Percentiles rank a stretch among this genome's conserved stretches.
phyloP scores from a whole-genome alignment of 805 yeast species.

The Huiozyma naganishii region DNA sequence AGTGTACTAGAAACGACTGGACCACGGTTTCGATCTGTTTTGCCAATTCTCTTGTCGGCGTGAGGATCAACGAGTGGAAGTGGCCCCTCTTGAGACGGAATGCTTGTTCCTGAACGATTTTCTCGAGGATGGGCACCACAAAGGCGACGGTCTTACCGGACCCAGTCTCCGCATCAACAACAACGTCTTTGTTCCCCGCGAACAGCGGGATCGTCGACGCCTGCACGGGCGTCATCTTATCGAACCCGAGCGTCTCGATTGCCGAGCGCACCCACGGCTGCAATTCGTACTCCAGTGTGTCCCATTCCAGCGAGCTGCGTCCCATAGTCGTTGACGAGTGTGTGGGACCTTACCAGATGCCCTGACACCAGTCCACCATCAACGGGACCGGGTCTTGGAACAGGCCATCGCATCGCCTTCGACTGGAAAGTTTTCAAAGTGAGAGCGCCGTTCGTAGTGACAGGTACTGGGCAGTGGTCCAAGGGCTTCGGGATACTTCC shows the following conservation, averaged over 20 bases:
- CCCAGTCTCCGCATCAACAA: slow-evolving; percentile 95
- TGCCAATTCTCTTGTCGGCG: slow-evolving; percentile 61
- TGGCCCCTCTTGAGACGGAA: slow-evolving; percentile 44
- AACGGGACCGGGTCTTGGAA: neutral
- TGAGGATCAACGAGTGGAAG: slow-evolving; percentile 58
- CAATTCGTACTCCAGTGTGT: slow-evolving; percentile 38
- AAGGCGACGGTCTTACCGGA: slow-evolving; percentile 97
- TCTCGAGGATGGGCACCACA: slow-evolving; percentile 71
- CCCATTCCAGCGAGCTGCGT: slow-evolving; percentile 55
- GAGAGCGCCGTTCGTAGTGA: too few species aligned
- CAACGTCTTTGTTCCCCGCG: slow-evolving; percentile 79
- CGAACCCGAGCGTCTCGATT: slow-evolving; percentile 61
- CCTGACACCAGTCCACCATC: neutral
- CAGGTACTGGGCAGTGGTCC: too few species aligned
- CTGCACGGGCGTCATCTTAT: slow-evolving; percentile 90
- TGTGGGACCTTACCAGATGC: too few species aligned
- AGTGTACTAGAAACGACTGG: slow-evolving; percentile 42
- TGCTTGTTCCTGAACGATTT: slow-evolving; percentile 34
- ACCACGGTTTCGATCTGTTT: slow-evolving; percentile 63
- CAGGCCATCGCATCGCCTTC: neutral
- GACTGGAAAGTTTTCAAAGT: neutral
- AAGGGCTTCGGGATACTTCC: too few species aligned
- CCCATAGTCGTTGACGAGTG: slow-evolving; percentile 11
- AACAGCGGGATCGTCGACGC: slow-evolving; percentile 88
- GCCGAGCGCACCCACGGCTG: slow-evolving; percentile 66